These are phyloP conservation scores for Metschnikowia proteae DNA, from an alignment of 805 yeast species.

Conservation along the genomic window DNA sequence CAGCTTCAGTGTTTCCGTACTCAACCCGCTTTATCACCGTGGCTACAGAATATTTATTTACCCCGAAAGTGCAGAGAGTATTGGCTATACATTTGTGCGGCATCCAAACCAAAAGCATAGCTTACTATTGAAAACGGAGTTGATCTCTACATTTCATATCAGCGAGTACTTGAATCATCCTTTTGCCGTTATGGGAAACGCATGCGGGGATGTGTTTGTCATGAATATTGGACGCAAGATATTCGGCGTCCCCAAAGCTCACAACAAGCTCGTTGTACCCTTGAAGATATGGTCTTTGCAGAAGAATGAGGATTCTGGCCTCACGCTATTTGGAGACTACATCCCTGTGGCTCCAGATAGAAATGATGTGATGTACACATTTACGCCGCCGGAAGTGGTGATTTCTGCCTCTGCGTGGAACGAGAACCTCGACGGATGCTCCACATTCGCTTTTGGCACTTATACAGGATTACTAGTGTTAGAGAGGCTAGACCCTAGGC, in stretches of 20 bases:
- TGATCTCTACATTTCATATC: conserved; percentile 26
- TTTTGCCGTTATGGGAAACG: conserved; percentile 29
- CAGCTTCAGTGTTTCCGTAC: conserved; percentile 21
- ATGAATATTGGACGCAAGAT: conserved; percentile 38
- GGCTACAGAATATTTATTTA: conserved; percentile 25
- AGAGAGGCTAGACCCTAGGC: conserved; percentile 32
- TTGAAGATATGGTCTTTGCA: conserved; percentile 35
- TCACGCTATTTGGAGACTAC: conserved; percentile 26
- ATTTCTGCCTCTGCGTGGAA: conserved; percentile 58
- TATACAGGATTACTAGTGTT: conserved; percentile 49
- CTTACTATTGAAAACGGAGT: conserved; percentile 28
- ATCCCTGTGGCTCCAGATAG: conserved; percentile 29
- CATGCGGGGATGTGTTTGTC: conserved; percentile 35
- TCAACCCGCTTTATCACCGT: conserved; percentile 30
- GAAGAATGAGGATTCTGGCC: conserved; percentile 8
- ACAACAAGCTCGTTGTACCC: conserved; percentile 39
- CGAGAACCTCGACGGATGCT: conserved; percentile 39
- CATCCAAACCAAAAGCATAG: conserved; percentile 35
- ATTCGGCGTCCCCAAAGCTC: conserved; percentile 30
- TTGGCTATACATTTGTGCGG: conserved; percentile 27
- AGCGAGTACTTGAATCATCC: conserved; percentile 38
- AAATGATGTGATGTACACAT: conserved; percentile 23
- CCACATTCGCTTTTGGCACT: conserved; percentile 52
- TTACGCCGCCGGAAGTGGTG: conserved; percentile 49
- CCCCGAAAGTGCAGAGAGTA: conserved; percentile 27